phyloP scores from a whole-genome alignment of 2,329 filamentous ascomycete species.

The Penicillium palitans region DNA sequence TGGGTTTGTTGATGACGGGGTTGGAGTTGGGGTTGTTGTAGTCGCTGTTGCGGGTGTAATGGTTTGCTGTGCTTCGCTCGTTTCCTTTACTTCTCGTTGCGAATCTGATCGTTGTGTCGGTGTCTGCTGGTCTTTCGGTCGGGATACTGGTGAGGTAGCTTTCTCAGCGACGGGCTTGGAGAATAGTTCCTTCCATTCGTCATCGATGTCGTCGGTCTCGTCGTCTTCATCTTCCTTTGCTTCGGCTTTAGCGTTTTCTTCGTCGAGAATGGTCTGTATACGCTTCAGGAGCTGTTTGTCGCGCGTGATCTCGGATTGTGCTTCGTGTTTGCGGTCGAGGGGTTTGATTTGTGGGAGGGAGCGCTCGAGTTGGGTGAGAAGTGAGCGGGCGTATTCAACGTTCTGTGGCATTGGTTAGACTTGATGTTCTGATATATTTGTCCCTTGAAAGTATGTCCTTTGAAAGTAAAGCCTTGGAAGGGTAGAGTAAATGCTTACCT shows the following conservation, averaged over 20 bases:
- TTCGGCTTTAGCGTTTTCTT: constrained; percentile 30
- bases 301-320: constrained; percentile 42
- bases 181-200: constrained; percentile 30
- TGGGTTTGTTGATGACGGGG: background rate
- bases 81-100: background rate
- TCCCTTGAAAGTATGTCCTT: background rate
- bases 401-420: constrained; percentile 33
- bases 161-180: constrained; percentile 26
- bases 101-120: background rate
- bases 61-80: background rate
- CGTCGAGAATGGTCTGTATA: constrained; percentile 36
- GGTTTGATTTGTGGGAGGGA: constrained; percentile 43
- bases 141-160: background rate
- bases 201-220: constrained; percentile 21
- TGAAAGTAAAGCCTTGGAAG: accelerated
- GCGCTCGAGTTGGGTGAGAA: constrained; percentile 44
- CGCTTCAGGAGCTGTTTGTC: constrained; percentile 39
- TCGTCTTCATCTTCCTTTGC: constrained; percentile 11
- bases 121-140: background rate
- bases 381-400: constrained; percentile 47
- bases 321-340: constrained; percentile 40
- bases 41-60: constrained; percentile 12
- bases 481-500: constrained; percentile 27
- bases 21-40: background rate
- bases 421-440: no score